Base-by-base conservation (phyloP, 768 basidiomycete species). In the Albatrellus ellisii region DNA sequence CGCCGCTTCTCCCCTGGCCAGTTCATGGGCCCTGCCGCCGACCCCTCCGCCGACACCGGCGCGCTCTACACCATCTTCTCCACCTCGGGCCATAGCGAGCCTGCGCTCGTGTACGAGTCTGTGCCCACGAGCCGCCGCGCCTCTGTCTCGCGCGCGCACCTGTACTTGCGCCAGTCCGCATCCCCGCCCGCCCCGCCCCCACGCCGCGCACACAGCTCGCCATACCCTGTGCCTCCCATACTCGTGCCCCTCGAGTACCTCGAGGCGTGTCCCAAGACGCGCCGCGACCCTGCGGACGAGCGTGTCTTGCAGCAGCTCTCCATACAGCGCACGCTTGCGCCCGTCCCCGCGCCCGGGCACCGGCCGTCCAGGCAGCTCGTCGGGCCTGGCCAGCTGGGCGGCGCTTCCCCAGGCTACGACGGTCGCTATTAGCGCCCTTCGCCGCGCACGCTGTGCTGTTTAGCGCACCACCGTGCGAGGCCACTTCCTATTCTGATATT, bases 1-100 rank as follows among this genome's bases (percentile, higher is more conserved):
- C 40, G 29, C 26, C 50, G 50, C 22, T 45, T 25, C 21, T 14
- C 31, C n/a, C 7, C 35, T 18, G 41, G 38, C 3, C 33, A 34
- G 18, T 14, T 48, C 11, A 21, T 29, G 3, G 41, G 44, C 6
- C n/a, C n/a, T n/a, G 39, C 49, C 33, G 47, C 14, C 12, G 22
- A 51, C 22, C 38, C 15, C 42, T 11, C 27, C 50, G 15, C 39
- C 49, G 17, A 40, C 29, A 36, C 44, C 12, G 50, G 47, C 11
- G 47, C 44, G 25, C 27, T 51, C 8, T 51, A 42, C 12, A 51
- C 50, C 15, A 51, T 49, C 14, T 51, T 51, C 18, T 47, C 50
- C 6, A 49, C 50, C 14, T 41, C 41, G 14, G 46, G 40, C 4
- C 39, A 48, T n/a, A 43, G n/a, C 15, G 31, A 48, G 18, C 48